phyloP scores from a whole-genome alignment of 2,329 filamentous ascomycete genomes.

The Trichoderma oligosporum region DNA sequence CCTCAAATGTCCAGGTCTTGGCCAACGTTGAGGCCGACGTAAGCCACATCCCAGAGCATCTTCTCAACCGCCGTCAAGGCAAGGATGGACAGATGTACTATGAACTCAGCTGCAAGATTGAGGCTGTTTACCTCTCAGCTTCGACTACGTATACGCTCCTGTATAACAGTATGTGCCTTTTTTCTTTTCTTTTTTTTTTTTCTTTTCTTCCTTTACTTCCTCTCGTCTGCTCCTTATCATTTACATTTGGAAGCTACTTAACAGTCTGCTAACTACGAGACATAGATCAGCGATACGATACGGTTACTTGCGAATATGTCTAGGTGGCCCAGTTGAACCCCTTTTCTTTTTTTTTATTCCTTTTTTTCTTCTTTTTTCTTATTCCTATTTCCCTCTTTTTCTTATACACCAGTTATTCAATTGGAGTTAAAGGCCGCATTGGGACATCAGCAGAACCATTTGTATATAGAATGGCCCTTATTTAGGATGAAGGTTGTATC shows the following conservation, averaged over 20 bases:
- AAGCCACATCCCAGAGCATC: conserved; percentile 38
- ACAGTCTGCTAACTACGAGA: not conserved
- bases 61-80: conserved; percentile 34
- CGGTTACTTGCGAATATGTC: conserved; percentile 43
- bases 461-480: conserved; percentile 11
- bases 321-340: conserved; percentile 21
- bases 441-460: not conserved
- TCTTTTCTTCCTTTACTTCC: not conserved
- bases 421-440: not conserved
- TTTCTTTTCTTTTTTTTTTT: not conserved
- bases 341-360: not conserved
- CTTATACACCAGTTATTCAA: too few species aligned
- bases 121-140: conserved; percentile 41
- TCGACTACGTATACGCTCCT: conserved; percentile 43
- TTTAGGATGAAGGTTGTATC: not conserved
- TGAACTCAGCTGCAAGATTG: conserved; percentile 38
- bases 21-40: conserved; percentile 40
- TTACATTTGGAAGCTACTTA: conserved; percentile 20
- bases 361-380: not conserved
- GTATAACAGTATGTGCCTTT: conserved; percentile 36
- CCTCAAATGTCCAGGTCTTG: conserved; percentile 36
- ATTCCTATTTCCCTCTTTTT: not conserved
- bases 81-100: conserved; percentile 40
- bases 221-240: not conserved
- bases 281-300: conserved; percentile 38